Base-by-base conservation (phyloP, 352 stramenopile genomes). In the Phytophthora pluvialis region DNA sequence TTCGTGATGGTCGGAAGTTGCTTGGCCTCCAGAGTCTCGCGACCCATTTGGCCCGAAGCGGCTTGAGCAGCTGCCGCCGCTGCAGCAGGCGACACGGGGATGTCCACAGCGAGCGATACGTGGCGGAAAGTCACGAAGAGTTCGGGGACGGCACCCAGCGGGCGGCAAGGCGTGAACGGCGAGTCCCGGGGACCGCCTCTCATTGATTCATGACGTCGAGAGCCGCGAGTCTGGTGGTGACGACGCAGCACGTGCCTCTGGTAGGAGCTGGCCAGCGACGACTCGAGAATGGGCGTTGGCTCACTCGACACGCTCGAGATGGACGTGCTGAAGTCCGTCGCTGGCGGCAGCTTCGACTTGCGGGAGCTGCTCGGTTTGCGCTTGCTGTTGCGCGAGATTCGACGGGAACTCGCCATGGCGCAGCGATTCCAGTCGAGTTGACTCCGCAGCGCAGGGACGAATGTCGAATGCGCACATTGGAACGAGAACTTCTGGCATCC, bases 1-100 rank as follows among this genome's bases (percentile, higher is more conserved):
- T 90, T 90, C 35, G 71, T 47, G 5, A 90, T 55, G 16, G 77
- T 87, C 11, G 81, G 75, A 18, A 88, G 57, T 26, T 87, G 81
- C 55, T 76, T 78, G 49, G 66, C 67, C 25, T 54, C 65, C 29
- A 78, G 21, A 32, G 60, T 61, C 32, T 78, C 65, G 38, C 65
- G 70, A 42, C 60, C 42, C 51, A 68, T 67, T 63, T 72, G 60
- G 44, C 65, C 57, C 6, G 70, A 64, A 48, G 45, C 43, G 35
- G 50, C 60, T 63, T 72, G 50, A 39, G 64, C 59, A 60, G 57
- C 53, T 32, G 62, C 71, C 1, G 70, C 57, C 1, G 66, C 67
- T 3, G 46, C 61, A 33, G 67, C 70, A 62, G 65, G 60, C 3
- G 65, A 28, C 38, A 74, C 51, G 1, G 60, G 60, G 10, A 69